Conservation (phyloP, 2,329 filamentous ascomycete genomes). For the Fragosphaeria purpurea region DNA sequence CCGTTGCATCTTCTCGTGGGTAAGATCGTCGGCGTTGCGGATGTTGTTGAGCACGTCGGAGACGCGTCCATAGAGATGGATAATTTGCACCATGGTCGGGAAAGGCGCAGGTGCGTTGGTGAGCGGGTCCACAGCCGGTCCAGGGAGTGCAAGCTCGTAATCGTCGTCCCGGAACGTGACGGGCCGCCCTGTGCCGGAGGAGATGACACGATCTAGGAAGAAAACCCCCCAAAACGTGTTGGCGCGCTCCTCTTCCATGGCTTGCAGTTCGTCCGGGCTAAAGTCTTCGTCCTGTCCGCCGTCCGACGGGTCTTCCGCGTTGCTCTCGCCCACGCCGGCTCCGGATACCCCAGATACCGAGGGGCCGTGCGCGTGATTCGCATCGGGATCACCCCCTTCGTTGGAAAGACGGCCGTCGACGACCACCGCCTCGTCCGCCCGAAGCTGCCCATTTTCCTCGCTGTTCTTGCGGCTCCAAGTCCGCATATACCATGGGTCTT, state of each 20-base stretch:
- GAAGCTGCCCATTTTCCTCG: constrained; percentile 5
- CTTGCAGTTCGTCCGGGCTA: constrained; percentile 45
- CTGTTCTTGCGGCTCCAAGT: constrained; percentile 28
- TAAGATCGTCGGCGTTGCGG: constrained; percentile 62
- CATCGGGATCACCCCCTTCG: constrained; percentile 14
- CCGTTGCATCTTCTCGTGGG: constrained; percentile 59
- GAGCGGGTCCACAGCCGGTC: constrained; percentile 36
- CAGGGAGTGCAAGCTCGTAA: constrained; percentile 66
- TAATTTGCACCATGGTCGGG: constrained; percentile 70
- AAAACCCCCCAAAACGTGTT: constrained; percentile 90
- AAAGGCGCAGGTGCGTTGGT: constrained; percentile 70
- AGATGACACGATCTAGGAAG: constrained; percentile 77
- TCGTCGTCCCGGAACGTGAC: constrained; percentile 78
- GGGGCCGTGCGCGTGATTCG: constrained; percentile 11
- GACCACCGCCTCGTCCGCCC: too few species aligned
- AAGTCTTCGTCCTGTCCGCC: constrained; percentile 28
- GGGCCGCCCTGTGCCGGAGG: constrained; percentile 73
- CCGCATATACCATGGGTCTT: constrained; percentile 38
- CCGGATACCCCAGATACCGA: constrained; percentile 7
- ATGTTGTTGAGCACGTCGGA: constrained; percentile 80
- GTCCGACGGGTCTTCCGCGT: constrained; percentile 7
- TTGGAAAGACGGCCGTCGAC: neutral
- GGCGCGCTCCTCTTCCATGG: constrained; percentile 68
- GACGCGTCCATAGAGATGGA: constrained; percentile 75
- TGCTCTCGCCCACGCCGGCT: constrained; percentile 28